These are phyloP conservation scores for Nitzschia sp. DNA, from an alignment of 108 stramenopile genomes.

Conservation along the genomic window DNA sequence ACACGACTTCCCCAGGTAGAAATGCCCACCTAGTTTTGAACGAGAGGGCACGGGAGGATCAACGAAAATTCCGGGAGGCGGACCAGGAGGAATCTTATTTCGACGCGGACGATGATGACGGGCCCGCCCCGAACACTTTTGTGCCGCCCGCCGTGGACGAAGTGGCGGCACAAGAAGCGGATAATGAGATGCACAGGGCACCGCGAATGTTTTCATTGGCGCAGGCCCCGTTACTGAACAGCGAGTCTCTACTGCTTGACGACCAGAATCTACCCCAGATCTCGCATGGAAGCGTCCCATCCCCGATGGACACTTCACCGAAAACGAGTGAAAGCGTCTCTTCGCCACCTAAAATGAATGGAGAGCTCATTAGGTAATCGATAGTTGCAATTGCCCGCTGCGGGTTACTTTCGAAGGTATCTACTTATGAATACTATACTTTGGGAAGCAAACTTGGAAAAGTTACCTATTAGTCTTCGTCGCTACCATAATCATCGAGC, in stretches of 20 bases:
- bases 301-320: neutral
- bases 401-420: too few species aligned
- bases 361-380: neutral
- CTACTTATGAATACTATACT: too few species aligned
- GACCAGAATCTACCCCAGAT: neutral
- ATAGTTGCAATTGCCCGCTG: too few species aligned
- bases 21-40: slow-evolving; percentile 24
- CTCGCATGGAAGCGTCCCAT: neutral
- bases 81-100: slow-evolving; percentile 88
- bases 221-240: slow-evolving; percentile 28
- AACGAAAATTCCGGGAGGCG: slow-evolving; percentile 78
- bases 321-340: neutral
- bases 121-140: neutral
- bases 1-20: neutral
- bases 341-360: neutral
- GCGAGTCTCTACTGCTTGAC: neutral
- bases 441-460: too few species aligned
- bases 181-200: slow-evolving; percentile 24
- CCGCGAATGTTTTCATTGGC: slow-evolving; percentile 33
- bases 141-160: slow-evolving; percentile 20
- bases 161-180: slow-evolving; percentile 17
- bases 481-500: slow-evolving; percentile 12
- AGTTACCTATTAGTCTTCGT: neutral
- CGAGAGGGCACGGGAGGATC: slow-evolving; percentile 34
- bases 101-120: slow-evolving; percentile 64